These are phyloP conservation scores for Fusarium nematophilum DNA, from an alignment of 2,329 filamentous ascomycete species.

Conservation along the genomic window DNA sequence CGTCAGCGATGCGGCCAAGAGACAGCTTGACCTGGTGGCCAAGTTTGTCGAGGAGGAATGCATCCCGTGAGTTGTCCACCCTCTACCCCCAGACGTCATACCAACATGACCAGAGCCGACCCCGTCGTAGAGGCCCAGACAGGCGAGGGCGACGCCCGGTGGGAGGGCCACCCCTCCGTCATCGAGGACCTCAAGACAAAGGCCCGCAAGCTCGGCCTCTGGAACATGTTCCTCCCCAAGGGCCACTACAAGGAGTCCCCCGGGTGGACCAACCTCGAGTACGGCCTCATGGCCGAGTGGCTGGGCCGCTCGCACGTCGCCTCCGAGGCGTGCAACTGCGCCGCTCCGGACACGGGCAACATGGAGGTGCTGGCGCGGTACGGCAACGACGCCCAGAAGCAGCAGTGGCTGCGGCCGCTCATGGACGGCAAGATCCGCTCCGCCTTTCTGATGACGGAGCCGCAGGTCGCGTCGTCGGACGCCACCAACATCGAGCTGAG, in stretches of 20 bases:
- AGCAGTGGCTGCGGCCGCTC: constrained; percentile 82
- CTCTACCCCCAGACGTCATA: background rate
- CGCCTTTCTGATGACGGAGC: constrained; percentile 95
- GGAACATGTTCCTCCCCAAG: constrained; percentile 98
- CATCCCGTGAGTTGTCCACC: constrained; percentile 68
- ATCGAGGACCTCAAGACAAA: constrained; percentile 91
- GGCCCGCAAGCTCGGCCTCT: constrained; percentile 85
- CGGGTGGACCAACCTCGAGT: constrained; percentile 95
- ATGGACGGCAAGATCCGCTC: constrained; percentile 88
- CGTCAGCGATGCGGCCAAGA: constrained; percentile 86
- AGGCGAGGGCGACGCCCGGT: constrained; percentile 80
- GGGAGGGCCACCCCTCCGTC: constrained; percentile 81
- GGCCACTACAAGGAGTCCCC: constrained; percentile 96
- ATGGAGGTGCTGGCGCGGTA: constrained; percentile 97
- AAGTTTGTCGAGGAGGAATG: constrained; percentile 98
- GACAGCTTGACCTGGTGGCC: constrained; percentile 87
- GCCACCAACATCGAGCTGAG: constrained; percentile 91
- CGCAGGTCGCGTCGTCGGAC: constrained; percentile 87
- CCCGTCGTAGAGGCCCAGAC: constrained; percentile 83
- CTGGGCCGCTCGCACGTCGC: constrained; percentile 87
- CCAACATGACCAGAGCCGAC: constrained; percentile 71
- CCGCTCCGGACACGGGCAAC: constrained; percentile 92
- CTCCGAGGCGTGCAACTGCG: constrained; percentile 89
- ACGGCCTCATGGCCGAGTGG: constrained; percentile 97
- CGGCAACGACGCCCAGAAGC: constrained; percentile 86